Base-by-base conservation (phyloP, 768 basidiomycete genomes). In the Cystofilobasidium ferigula region DNA sequence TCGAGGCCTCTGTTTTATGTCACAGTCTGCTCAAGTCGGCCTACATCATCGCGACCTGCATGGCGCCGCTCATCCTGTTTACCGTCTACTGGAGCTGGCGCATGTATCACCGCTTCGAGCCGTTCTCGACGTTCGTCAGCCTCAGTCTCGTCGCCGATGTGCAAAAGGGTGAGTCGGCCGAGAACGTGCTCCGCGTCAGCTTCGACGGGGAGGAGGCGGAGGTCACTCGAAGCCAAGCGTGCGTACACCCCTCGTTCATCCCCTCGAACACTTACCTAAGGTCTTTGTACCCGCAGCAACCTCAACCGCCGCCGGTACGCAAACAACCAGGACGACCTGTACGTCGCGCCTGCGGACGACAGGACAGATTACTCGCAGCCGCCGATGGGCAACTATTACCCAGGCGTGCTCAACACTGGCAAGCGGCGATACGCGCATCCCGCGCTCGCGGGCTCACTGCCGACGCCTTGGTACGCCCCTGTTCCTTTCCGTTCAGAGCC, bases 321-420 rank as follows among this genome's bases (percentile, higher is more conserved):
- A 2, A 85, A 89, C 72, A 90, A 92, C 71, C 93, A 95, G 70
- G 93, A 95, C 70, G 91, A 88, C 1, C 75, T 97, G 35, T 98
- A 98, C 72, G 89, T 95, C 61, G 94, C 93, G 7, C 92, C 92
- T 0, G 90, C 93, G 71, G 92, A 94, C 73, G 87, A 88, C 71
- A 80, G 87, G 38, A 93, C 91, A 22, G 89, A 93, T 77, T 93
- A 93, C 87, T 91, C 89, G 0, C 94, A 98, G 75, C 93, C 94
- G 0, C 94, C 94, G 0, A 92, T 98, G 89, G 86, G 87, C 18
- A 89, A 89, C 71, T 93, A 89, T 85, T 97, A 90, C 74, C 82
- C 81, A 51, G 94, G 94, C 0, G 89, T 98, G 26, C 79, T 98
- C 18, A 94, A 94, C 45, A 61, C 60, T 14, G 67, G 67, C 54